A percentile compares a stretch with the other conserved stretches of the same genome.
Evolutionary conservation across 2,329 filamentous ascomycete genomes (phyloP).

Genomic region (Fusarium armeniacum): DNA sequence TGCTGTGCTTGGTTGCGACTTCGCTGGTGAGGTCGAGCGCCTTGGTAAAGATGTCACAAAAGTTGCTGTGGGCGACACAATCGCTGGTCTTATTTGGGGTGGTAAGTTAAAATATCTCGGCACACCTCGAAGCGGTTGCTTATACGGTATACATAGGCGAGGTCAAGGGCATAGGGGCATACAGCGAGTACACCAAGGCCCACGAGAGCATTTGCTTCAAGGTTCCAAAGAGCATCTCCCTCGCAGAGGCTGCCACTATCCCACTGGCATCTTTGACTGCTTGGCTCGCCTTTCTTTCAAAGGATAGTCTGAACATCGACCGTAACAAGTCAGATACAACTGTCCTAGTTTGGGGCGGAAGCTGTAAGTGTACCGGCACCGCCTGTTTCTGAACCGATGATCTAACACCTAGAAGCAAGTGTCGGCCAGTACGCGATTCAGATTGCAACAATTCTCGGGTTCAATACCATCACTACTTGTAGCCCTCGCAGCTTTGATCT

Average conservation of each 20-base stretch:
- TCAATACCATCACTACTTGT: constrained; percentile 56
- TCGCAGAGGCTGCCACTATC: constrained; percentile 55
- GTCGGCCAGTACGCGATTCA: constrained; percentile 58
- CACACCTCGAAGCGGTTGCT: not conserved
- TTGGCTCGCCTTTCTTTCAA: constrained; percentile 58
- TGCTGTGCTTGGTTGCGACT: constrained; percentile 56
- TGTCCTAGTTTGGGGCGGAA: constrained; percentile 61
- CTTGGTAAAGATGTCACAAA: constrained; percentile 48
- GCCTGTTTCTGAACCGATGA: not conserved
- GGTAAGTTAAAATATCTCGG: constrained; percentile 35
- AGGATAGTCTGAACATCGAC: constrained; percentile 55
- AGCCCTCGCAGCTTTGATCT: constrained; percentile 53
- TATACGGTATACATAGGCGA: constrained; percentile 34
- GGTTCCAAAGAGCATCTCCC: constrained; percentile 51
- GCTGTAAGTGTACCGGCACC: constrained; percentile 52
- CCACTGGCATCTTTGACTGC: constrained; percentile 58
- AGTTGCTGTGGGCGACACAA: constrained; percentile 38
- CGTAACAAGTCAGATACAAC: constrained; percentile 13
- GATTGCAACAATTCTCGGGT: constrained; percentile 51
- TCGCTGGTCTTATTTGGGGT: constrained; percentile 51
- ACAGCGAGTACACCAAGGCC: constrained; percentile 57
- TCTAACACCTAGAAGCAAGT: constrained; percentile 50
- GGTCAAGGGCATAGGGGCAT: constrained; percentile 55
- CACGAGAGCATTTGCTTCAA: constrained; percentile 59
- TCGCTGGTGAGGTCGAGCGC: constrained; percentile 54